A percentile compares a stretch with the other conserved stretches of the same genome.
Evolutionary conservation across 2,329 filamentous ascomycete genomes (phyloP).

Genomic region (Botrytis byssoidea): DNA sequence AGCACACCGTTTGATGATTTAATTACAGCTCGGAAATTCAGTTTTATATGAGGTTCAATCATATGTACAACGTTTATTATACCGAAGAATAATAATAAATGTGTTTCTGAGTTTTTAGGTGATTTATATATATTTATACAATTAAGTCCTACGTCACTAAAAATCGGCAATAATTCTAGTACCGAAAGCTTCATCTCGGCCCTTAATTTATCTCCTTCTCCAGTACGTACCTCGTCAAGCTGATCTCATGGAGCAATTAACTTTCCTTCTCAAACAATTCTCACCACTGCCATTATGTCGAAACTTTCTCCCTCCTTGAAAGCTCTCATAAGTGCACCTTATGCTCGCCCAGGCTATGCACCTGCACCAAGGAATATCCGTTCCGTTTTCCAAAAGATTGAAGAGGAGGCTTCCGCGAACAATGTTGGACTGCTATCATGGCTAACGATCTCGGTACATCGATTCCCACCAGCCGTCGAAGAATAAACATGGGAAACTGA

Average conservation of each 20-base stretch:
- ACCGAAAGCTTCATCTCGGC: background rate
- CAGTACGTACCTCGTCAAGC: background rate
- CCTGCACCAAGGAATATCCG: conserved; percentile 62
- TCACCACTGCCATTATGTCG: conserved; percentile 53
- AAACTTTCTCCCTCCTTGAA: conserved; percentile 72
- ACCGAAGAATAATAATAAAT: background rate
- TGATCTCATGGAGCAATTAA: conserved; percentile 7
- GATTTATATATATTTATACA: background rate
- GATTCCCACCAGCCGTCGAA: background rate
- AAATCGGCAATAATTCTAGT: conserved; percentile 1
- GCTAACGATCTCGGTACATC: conserved; percentile 61
- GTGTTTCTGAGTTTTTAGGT: background rate
- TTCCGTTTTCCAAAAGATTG: conserved; percentile 63
- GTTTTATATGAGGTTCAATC: background rate
- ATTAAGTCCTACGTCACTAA: background rate
- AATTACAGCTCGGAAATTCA: background rate
- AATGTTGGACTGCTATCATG: conserved; percentile 64
- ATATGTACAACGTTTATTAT: background rate
- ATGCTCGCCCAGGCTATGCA: conserved; percentile 63
- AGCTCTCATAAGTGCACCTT: conserved; percentile 68
- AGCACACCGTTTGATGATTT: background rate
- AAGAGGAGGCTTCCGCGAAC: conserved; percentile 59
- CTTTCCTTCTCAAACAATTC: background rate
- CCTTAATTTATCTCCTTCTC: background rate
- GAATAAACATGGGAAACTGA: background rate